Evolutionary conservation across 192 early-diverging fungal species (phyloP), one percentile per base, ranked within the genome.

Genomic region (Rhizophagus sp.): DNA sequence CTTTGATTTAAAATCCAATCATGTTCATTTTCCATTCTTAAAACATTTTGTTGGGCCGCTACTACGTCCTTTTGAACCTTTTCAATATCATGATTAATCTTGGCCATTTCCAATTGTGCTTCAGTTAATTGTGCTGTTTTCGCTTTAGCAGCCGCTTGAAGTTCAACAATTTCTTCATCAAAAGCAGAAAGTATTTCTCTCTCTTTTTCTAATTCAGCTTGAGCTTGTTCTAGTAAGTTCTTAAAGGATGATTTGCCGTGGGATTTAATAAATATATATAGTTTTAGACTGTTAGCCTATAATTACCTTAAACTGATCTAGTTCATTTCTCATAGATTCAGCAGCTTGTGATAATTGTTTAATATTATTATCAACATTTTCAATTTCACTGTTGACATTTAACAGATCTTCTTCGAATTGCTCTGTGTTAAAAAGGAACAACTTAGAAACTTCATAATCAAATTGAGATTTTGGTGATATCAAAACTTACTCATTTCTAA

Each of bases 1-100:
- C 92, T 94, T 77, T 97, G 91, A 82, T 97, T 95, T 17, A 78
- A 67, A 71, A 99, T 99, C 98, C 98, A 99, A 6, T 91, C 90
- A 72, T 93, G 80, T 36, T 87, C 83, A 10, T 80, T 81, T 81
- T 90, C 87, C 62, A 95, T 81, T 2, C 85, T 83, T 19, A 84
- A 64, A 3, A 93, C 80, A 13, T 80, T 83, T 15, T 85, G 86
- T 52, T 86, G 75, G 2, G 88, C 78, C 36, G 83, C 81, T 52
- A 86, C 83, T 34, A 91, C 88, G 27, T 95, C 91, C 33, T 88
- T 88, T 75, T 91, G 86, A 67, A 88, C 90, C 8, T 89, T 85
- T 64, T 97, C 94, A 9, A 94, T 87, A 81, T 96, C 95, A 76
- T 94, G 94, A 22, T 84, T 81, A 36, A 95, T 78, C 83, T 94